These are phyloP conservation scores for Blastobotrys arbuscula DNA, from an alignment of 1,139 yeast species.

Conservation along the genomic window DNA sequence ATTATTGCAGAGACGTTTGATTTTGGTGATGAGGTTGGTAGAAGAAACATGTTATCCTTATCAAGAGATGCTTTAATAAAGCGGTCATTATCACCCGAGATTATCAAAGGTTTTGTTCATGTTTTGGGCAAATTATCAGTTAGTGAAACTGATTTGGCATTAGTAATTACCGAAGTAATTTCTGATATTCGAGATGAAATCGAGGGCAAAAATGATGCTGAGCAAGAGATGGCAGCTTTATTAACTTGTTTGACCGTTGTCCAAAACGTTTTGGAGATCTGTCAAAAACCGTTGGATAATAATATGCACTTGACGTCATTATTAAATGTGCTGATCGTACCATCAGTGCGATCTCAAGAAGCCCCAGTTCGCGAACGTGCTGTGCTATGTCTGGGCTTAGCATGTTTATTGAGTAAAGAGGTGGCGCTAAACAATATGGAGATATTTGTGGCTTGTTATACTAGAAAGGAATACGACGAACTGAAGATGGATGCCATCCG, in stretches of 20 bases:
- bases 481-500: slow-evolving; percentile 59
- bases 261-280: slow-evolving; percentile 63
- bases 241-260: slow-evolving; percentile 66
- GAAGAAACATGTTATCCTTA: slow-evolving; percentile 72
- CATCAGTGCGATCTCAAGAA: slow-evolving; percentile 64
- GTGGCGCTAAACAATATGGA: slow-evolving; percentile 51
- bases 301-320: slow-evolving; percentile 69
- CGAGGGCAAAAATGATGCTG: slow-evolving; percentile 37
- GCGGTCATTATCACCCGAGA: slow-evolving; percentile 44
- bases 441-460: slow-evolving; percentile 59
- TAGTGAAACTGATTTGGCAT: slow-evolving; percentile 76
- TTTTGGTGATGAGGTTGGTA: slow-evolving; percentile 86
- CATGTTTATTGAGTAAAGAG: slow-evolving; percentile 61
- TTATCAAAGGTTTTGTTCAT: slow-evolving; percentile 54
- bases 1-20: slow-evolving; percentile 68
- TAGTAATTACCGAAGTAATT: slow-evolving; percentile 79
- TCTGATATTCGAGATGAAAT: slow-evolving; percentile 70
- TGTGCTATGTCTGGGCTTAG: slow-evolving; percentile 69
- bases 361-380: slow-evolving; percentile 63
- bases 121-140: slow-evolving; percentile 68
- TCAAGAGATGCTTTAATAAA: slow-evolving; percentile 43
- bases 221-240: slow-evolving; percentile 36
- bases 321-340: slow-evolving; percentile 72
- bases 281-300: slow-evolving; percentile 58
- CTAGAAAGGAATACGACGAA: slow-evolving; percentile 51